Evolutionary conservation across 352 stramenopile genomes (phyloP), one percentile per base, ranked within the genome.

Genomic region (Globisporangium abappressorium): DNA sequence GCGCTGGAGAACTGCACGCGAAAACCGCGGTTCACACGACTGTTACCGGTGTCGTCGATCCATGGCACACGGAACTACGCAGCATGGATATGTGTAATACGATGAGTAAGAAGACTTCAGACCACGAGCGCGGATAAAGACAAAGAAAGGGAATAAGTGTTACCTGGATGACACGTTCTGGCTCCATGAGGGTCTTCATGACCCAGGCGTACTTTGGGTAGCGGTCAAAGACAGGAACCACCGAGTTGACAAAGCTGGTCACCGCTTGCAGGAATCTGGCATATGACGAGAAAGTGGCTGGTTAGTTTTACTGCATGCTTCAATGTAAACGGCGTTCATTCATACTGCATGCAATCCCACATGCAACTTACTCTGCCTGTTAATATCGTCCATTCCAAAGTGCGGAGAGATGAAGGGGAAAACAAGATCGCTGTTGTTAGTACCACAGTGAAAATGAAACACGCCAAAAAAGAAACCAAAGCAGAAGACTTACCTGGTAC

Each of bases 1-100:
- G 85, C 84, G 68, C 85, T 93, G 6, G 90, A 98, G 73, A 99
- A 99, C 82, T 99, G 97, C 68, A 99, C 94, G 58, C 97, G 95
- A 81, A 97, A 99, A 57, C 97, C 97, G 38, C 97, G 91, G 81
- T 99, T 99, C 68, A 99, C 96, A 38, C 97, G 90, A 58, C 90
- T 89, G 63, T 97, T 97, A 43, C 97, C 97, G 34, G 89, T 86
- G 75, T 99, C 97, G 74, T 99, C 97, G 66, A 99, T 95, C 97
- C 97, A 99, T 12, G 96, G 92, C 28, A 98, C 94, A 65, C 96
- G 93, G 80, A 99, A 99, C 79, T 98, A 77, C 57, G 92, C 9
- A 30, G 2, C 9, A 24, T 54, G 11, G 11, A 66, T 9, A 63
- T 12, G 3, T 15, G 5, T n/a, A 41, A 38, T n/a, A 30, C 1